Evolutionary conservation across 495 filamentous ascomycete genomes (phyloP), one percentile per base, ranked within the genome.

Genomic region (Hypoxylon fragiforme): DNA sequence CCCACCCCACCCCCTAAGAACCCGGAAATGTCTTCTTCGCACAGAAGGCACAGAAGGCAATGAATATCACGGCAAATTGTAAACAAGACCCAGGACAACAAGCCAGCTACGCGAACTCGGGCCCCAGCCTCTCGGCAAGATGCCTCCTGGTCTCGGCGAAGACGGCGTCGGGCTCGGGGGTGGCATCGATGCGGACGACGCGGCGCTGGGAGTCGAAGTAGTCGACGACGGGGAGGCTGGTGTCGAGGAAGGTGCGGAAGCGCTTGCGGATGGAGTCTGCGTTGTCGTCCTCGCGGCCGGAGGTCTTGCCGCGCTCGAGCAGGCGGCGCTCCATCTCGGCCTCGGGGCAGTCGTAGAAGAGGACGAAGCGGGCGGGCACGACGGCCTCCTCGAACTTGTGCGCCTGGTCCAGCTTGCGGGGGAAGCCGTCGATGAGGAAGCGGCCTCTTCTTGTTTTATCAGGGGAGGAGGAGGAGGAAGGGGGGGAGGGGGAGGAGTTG

Each of bases 361-460:
- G 78, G 7, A 91, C 91, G 66, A 96, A 84, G 60, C 78, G 76
- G 3, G 86, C 88, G 3, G 83, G 85, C 60, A 89, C 91, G 36
- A 98, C 95, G 4, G 86, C 82, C 67, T 87, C 79, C 77, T 98
- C 94, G 63, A 98, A 98, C 73, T 88, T 88, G 40, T 89, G 64
- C 3, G 94, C 94, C 80, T 98, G 94, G 78, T 97, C 92, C 72
- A 97, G 88, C 73, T 98, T 91, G 41, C 94, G 84, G 16, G 94
- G 94, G 78, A 98, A 98, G 1, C 92, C 87, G 69, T 97, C 92
- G 60, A 97, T 89, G 60, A 97, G 75, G 78, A 97, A 97, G 36
- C 84, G 81, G 40, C 68, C 70, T 13, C 54, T 79, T 78, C 16
- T 20, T 32, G 12, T 16, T 19, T 34, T 34, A 12, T 12, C 12